Evolutionary conservation across 2,329 filamentous ascomycete species (phyloP).

Genomic region (Canariomyces notabilis): DNA sequence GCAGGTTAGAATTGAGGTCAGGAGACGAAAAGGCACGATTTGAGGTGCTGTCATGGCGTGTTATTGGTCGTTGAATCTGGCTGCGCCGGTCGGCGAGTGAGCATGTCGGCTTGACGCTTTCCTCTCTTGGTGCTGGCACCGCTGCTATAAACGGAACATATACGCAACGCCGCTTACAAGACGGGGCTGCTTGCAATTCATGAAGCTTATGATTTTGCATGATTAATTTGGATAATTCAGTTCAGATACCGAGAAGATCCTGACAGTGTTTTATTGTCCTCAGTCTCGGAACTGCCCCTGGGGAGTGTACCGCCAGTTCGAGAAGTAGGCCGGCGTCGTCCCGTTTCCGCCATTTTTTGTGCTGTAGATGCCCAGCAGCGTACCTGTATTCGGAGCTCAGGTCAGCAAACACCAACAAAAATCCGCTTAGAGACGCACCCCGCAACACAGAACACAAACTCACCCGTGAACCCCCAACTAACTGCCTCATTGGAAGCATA

Average conservation of each 20-base stretch:
- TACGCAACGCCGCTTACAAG: too few species aligned
- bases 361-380: conserved; percentile 47
- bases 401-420: background rate
- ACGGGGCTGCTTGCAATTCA: too few species aligned
- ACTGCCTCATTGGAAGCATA: conserved; percentile 33
- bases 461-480: conserved; percentile 39
- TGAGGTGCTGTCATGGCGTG: background rate
- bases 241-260: too few species aligned
- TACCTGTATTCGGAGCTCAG: conserved; percentile 36
- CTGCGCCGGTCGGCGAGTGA: too few species aligned
- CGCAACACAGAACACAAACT: conserved; percentile 15
- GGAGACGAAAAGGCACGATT: conserved; percentile 22
- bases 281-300: conserved; percentile 34
- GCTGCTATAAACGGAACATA: too few species aligned
- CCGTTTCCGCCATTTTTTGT: conserved; percentile 46
- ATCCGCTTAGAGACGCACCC: too few species aligned
- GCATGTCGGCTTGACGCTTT: too few species aligned
- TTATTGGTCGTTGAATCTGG: background rate
- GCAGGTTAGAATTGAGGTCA: conserved; percentile 30
- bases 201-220: too few species aligned
- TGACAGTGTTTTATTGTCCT: background rate
- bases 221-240: too few species aligned
- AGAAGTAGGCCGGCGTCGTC: conserved; percentile 42
- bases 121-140: too few species aligned
- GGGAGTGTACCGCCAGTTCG: conserved; percentile 42